Evolutionary conservation across 108 stramenopile genomes (phyloP), one percentile per base, ranked within the genome.

Genomic region (Thalassiosira profunda): DNA sequence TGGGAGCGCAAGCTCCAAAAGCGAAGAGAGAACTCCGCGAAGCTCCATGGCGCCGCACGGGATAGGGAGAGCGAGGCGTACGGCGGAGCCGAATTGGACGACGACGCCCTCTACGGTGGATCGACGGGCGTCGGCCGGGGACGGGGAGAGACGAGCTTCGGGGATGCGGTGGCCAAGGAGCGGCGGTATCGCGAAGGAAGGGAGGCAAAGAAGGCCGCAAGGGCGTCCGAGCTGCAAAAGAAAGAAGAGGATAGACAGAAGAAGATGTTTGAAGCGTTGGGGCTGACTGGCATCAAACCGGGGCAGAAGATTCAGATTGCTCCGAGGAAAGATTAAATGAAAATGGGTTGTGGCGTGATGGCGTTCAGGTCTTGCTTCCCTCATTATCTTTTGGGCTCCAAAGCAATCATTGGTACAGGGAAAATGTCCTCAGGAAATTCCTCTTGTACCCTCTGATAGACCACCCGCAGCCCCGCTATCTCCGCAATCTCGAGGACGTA

Each of bases 391-490:
- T 55, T 18, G 17, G 35, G 44, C 14, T 21, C 18, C 33, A 4
- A 31, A 52, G 0, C 95, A 37, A 95, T 66, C 86, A 93, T 92
- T 43, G 86, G 83, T 17, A 98, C 97, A 2, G 97, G 93, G 23
- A 86, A 98, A 40, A 97, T 87, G 17, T 92, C 89, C 21, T 71
- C 70, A 6, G 97, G 97, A 64, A 98, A 98, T 40, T 89, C 70
- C 3, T 82, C 71, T 63, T 98, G 94, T 38, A 40, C 56, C 35
- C 64, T 10, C 58, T 87, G 55, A 21, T 70, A 47, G 5, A 92
- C 81, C 5, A 98, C 71, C 12, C 58, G 53, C 34, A 95, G 64
- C 18, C 88, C 93, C 15, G 92, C 90, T 59, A 90, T 48, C 29
- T 85, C 72, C 30, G 91, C 90, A 20, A 98, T 63, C 38, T 74